Evolutionary conservation across 345 rosid genomes (phyloP), one percentile per base, ranked within the genome.

Genomic region (Viola odorata): DNA sequence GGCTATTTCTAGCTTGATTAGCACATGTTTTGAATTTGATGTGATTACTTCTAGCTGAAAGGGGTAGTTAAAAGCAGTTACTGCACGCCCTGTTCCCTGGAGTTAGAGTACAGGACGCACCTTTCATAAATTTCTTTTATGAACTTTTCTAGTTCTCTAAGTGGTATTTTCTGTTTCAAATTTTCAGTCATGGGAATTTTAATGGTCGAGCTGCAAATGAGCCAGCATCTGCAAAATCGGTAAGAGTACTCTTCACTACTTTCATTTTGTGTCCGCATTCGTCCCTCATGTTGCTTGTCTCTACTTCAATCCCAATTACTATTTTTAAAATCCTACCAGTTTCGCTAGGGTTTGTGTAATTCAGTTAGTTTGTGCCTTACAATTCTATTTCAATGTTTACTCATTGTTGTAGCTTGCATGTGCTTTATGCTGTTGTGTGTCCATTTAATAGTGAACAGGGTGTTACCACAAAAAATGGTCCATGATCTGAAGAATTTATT

Each of bases 151-250:
- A 61, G 57, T 62, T 40, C 8, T 40, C 55, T 23, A 23, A 23
- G 13, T 60, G 52, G 17, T 60, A 11, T 58, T 48, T 77, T 45
- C 62, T 57, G 7, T 57, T 64, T 53, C 62, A 49, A 62, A 62
- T 52, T 40, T 72, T 70, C 83, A 89, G 96, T 74, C 74, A 68
- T 65, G 88, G 71, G 61, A 75, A 50, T 44, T 67, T 74, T 32
- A 84, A 83, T 61, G 70, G 71, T 61, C 72, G 78, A 74, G 62
- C 82, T 61, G 65, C 63, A 61, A 80, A 58, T 62, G 83, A 73
- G 65, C 37, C 71, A 32, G 50, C 72, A 50, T 56, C 79, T 60
- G 53, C 76, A 62, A 82, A 68, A 70, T 68, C 45, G 75, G 98
- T 91, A 78, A 60, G 72, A 60, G 69, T 48, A 12, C 68, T 53